Percentiles rank a stretch among this genome's conserved stretches.
Conservation (phyloP, 164 flowering plant genomes). For the Chloranthus sessilifolius region DNA sequence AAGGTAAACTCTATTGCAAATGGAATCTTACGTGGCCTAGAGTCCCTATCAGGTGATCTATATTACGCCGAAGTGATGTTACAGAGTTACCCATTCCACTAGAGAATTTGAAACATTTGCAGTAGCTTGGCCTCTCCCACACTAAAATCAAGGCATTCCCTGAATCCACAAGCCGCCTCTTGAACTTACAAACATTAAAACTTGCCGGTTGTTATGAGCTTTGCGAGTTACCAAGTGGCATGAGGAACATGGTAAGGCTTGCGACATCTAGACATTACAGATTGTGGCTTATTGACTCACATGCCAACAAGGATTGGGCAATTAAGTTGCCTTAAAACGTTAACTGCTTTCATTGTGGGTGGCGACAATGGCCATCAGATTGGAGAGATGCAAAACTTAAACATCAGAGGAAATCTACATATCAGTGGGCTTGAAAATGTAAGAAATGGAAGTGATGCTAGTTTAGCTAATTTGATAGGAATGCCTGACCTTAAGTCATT, state of each 20-base stretch:
- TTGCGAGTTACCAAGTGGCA: background rate
- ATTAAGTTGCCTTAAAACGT: background rate
- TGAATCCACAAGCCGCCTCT: background rate
- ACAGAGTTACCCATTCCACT: background rate
- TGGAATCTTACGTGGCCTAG: too few relatives aligned
- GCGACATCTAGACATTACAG: background rate
- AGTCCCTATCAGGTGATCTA: background rate
- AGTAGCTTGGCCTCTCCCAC: background rate
- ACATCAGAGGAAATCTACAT: background rate
- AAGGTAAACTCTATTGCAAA: too few relatives aligned
- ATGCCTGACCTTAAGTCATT: background rate
- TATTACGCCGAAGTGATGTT: background rate
- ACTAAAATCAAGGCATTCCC: background rate
- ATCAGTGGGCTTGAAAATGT: background rate
- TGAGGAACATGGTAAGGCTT: constrained; percentile 2
- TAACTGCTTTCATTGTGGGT: background rate
- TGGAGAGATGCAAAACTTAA: background rate
- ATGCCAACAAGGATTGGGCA: background rate
- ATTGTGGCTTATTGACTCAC: background rate
- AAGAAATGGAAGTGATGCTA: background rate
- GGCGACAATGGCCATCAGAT: background rate
- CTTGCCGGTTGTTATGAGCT: background rate
- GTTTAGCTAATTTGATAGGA: background rate
- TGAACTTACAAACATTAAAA: background rate
- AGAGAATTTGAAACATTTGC: background rate